These are phyloP conservation scores for Westerdykella ornata DNA, from an alignment of 2,329 filamentous ascomycete species.

Conservation along the genomic window DNA sequence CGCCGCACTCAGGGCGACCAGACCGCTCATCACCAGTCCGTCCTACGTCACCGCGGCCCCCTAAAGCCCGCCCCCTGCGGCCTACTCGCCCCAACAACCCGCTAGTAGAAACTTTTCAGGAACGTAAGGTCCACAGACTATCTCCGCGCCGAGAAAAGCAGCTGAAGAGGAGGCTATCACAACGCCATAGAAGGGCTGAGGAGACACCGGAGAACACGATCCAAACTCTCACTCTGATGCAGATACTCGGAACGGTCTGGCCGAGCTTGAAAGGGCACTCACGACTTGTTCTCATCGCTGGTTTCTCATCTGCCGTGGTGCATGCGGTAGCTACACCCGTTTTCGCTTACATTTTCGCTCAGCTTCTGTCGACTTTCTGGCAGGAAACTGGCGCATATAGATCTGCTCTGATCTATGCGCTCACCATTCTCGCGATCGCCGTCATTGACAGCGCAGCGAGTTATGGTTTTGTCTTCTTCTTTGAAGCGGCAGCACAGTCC, in stretches of 20 bases:
- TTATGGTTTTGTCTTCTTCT: constrained; percentile 61
- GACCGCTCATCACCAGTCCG: too few relatives aligned
- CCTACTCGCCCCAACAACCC: too few relatives aligned
- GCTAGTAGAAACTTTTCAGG: too few relatives aligned
- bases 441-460: constrained; percentile 58
- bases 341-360: constrained; percentile 71
- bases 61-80: too few relatives aligned
- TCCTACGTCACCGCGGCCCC: too few relatives aligned
- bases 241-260: constrained; percentile 65
- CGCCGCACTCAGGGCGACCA: too few relatives aligned
- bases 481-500: constrained; percentile 64
- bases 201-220: neutral
- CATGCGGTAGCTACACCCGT: constrained; percentile 63
- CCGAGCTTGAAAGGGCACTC: constrained; percentile 52
- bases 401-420: constrained; percentile 58
- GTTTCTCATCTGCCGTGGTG: constrained; percentile 54
- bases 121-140: too few relatives aligned
- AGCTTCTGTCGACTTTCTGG: constrained; percentile 66
- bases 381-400: constrained; percentile 44
- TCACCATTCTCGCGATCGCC: constrained; percentile 63
- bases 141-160: too few relatives aligned
- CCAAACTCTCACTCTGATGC: constrained; percentile 18
- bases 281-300: constrained; percentile 52
- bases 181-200: neutral
- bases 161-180: too few relatives aligned